Base-by-base conservation (phyloP, 805 yeast genomes). In the Candida ovalis region DNA sequence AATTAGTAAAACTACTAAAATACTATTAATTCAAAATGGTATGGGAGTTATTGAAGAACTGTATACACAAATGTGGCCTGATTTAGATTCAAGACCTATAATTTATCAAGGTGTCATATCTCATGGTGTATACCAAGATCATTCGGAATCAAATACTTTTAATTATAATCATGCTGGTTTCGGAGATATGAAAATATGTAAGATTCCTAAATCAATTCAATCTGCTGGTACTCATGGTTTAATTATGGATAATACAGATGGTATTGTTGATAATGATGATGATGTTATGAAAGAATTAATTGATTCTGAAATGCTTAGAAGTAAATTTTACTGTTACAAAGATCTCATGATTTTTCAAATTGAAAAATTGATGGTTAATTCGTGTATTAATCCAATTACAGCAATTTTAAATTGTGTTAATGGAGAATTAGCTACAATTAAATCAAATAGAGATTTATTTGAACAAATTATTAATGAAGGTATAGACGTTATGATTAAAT, bases 361-460 rank as follows among this genome's bases (percentile, higher is more conserved):
- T 55, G 84, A 82, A 56, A 94, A 92, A 64, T 76, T 92, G 48
- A 72, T 86, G 40, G 82, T 86, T 19, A 94, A 94, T 61, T 77
- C 88, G 1, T 87, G 94, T 59, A 82, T 92, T 54, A 92, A 94
- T 60, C 86, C 97, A 0, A 69, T 86, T 25, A 86, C 97, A 0
- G 85, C 96, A 0, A 69, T 89, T 21, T 67, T 87, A 23, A 86
- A 88, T 63, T 86, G 94, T 60, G 61, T 74, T 35, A 94, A 94
- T 60, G 96, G 95, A 30, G 88, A 85, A 44, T 68, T 92, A 18
- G 66, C 74, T n/a, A 58, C 67, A 17, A 68, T 77, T 30, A 60
- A 65, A 3, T 60, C 71, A 7, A 59, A 70, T 2, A 46, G 61
- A 10, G 52, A 55, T 1, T 55, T 79, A 5, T 63, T 80, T 58